These are phyloP conservation scores for Paratinospora sagittata DNA, from an alignment of 164 flowering plant genomes.

Conservation along the genomic window DNA sequence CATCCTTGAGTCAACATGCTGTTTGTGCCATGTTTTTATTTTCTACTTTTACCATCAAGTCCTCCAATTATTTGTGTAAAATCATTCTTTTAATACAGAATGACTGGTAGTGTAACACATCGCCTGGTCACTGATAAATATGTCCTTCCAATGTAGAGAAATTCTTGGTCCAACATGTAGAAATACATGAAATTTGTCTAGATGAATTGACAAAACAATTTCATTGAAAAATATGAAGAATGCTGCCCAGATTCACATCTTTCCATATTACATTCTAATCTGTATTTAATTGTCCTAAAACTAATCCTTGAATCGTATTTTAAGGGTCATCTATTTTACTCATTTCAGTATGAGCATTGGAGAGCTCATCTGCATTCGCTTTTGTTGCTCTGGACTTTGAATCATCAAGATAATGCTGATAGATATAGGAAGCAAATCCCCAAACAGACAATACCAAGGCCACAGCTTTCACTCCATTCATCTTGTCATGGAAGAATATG, in stretches of 20 bases:
- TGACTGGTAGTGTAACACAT: not conserved
- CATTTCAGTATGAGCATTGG: not conserved
- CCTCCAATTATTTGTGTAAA: no score
- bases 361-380: not conserved
- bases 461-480: slow-evolving; percentile 25
- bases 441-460: slow-evolving; percentile 25
- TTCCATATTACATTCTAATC: not conserved
- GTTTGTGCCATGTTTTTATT: no score
- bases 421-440: slow-evolving; percentile 25
- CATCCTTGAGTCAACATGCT: no score
- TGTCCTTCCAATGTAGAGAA: not conserved
- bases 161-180: not conserved
- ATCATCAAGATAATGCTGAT: slow-evolving; percentile 23
- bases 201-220: not conserved
- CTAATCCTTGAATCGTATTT: not conserved
- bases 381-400: slow-evolving; percentile 4
- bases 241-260: not conserved
- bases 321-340: not conserved
- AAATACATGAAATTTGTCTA: not conserved
- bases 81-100: not conserved
- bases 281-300: not conserved
- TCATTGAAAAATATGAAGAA: not conserved
- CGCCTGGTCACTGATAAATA: not conserved
- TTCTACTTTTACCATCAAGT: no score
- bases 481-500: slow-evolving; percentile 25